phyloP scores from a whole-genome alignment of 768 basidiomycete species.

The Suillus paluster region DNA sequence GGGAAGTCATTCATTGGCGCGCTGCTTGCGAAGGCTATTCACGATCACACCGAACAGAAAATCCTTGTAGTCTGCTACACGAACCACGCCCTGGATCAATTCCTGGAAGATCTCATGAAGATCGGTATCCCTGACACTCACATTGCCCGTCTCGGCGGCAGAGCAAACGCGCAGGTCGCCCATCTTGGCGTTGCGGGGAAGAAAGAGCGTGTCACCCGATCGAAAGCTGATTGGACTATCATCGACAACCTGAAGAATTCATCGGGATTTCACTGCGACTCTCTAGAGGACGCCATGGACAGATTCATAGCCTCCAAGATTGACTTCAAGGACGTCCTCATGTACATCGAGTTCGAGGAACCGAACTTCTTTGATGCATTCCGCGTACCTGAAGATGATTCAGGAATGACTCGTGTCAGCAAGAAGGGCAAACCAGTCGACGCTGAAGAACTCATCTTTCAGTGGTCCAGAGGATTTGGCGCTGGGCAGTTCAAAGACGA shows the following conservation, averaged over 20 bases:
- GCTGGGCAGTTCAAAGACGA: constrained; percentile 45
- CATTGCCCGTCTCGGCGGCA: constrained; percentile 64
- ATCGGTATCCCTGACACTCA: constrained; percentile 54
- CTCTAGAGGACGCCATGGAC: constrained; percentile 35
- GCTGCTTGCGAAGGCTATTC: constrained; percentile 61
- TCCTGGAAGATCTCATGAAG: constrained; percentile 63
- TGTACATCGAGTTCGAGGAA: constrained; percentile 56
- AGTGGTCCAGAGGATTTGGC: constrained; percentile 50
- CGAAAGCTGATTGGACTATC: constrained; percentile 42
- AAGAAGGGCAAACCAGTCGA: constrained; percentile 39
- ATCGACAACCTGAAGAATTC: constrained; percentile 45
- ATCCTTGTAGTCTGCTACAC: constrained; percentile 76
- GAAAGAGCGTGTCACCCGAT: constrained; percentile 23
- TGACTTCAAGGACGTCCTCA: constrained; percentile 38
- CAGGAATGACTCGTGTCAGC: constrained; percentile 50
- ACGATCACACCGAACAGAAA: constrained; percentile 48
- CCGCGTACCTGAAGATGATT: constrained; percentile 42
- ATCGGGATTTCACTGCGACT: constrained; percentile 8
- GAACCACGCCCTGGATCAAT: constrained; percentile 75
- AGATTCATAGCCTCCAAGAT: constrained; percentile 28
- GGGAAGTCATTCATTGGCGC: constrained; percentile 78
- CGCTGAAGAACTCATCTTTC: constrained; percentile 46
- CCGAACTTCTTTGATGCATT: constrained; percentile 49
- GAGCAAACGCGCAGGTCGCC: constrained; percentile 52
- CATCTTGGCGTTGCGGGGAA: constrained; percentile 45